Evolutionary conservation across 2,329 filamentous ascomycete genomes (phyloP).

Genomic region (Ophiocordyceps polyrhachis-furcata): DNA sequence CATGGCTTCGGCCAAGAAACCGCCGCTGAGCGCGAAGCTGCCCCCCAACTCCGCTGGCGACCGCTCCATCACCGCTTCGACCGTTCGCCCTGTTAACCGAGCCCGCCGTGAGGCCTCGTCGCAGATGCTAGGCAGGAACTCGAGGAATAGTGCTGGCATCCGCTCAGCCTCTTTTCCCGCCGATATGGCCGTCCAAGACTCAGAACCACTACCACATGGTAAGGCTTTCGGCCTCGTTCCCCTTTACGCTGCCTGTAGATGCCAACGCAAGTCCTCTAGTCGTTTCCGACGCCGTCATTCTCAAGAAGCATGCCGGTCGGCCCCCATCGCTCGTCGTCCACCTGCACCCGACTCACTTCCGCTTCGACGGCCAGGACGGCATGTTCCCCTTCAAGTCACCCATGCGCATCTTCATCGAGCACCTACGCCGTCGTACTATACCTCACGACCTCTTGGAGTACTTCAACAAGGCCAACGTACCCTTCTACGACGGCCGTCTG

Average conservation of each 20-base stretch:
- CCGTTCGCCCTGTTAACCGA: constrained; percentile 34
- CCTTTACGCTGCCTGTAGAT: background rate
- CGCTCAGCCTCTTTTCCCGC: constrained; percentile 27
- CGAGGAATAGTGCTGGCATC: constrained; percentile 30
- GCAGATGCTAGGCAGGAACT: constrained; percentile 25
- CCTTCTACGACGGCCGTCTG: constrained; percentile 85
- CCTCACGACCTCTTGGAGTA: constrained; percentile 79
- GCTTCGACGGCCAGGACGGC: constrained; percentile 85
- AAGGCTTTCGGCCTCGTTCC: constrained; percentile 4
- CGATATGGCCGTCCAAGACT: constrained; percentile 19
- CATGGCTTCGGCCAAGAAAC: constrained; percentile 33
- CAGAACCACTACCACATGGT: constrained; percentile 36
- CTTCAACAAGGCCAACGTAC: constrained; percentile 49
- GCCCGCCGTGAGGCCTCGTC: constrained; percentile 36
- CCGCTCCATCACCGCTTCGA: constrained; percentile 19
- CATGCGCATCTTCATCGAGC: constrained; percentile 66
- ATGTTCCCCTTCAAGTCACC: constrained; percentile 85
- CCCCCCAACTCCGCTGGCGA: constrained; percentile 16
- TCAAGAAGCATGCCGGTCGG: constrained; percentile 59
- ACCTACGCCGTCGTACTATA: constrained; percentile 56
- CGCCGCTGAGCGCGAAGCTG: constrained; percentile 24
- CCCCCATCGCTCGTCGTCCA: constrained; percentile 76
- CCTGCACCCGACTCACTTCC: constrained; percentile 68
- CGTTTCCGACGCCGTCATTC: constrained; percentile 54
- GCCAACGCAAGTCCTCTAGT: constrained; percentile 27